phyloP scores from a whole-genome alignment of 1,284 basidiomycete genomes.

The Microbotryum saponariae region DNA sequence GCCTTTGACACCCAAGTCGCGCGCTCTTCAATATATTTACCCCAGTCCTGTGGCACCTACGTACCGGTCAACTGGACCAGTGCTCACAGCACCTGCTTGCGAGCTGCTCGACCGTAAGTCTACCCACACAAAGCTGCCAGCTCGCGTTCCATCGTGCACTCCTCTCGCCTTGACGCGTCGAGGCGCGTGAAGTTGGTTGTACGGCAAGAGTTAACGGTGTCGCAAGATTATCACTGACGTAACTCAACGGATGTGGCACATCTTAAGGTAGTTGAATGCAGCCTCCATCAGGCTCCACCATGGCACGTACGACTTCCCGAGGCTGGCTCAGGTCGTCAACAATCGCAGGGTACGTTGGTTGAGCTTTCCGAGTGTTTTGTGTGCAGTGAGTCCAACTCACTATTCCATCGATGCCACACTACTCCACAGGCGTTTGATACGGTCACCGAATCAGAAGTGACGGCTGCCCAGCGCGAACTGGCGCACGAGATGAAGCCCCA shows the following conservation, averaged over 20 bases:
- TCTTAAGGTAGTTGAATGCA: neutral
- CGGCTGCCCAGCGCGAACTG: slow-evolving; percentile 22
- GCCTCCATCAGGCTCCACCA: neutral
- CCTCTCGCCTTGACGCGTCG: neutral
- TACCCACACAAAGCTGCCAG: too few species aligned
- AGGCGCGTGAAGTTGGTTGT: neutral
- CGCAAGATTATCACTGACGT: neutral
- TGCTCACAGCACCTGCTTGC: slow-evolving; percentile 4
- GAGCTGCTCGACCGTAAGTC: slow-evolving; percentile 4
- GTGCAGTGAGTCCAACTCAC: neutral
- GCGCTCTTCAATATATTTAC: slow-evolving; percentile 14
- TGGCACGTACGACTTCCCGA: slow-evolving; percentile 7
- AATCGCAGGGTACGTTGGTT: neutral
- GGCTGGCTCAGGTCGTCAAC: neutral
- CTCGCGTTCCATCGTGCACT: too few species aligned
- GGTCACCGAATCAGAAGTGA: slow-evolving; percentile 28
- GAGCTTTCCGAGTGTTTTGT: neutral
- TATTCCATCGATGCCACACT: neutral
- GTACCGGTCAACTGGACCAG: slow-evolving; percentile 10
- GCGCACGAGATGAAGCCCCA: slow-evolving; percentile 31
- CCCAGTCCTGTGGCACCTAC: slow-evolving; percentile 6
- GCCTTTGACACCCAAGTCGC: slow-evolving; percentile 4
- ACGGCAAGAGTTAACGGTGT: too few species aligned
- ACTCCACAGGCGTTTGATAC: slow-evolving; percentile 24
- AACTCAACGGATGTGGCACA: neutral